Base-by-base conservation (phyloP, 2,329 filamentous ascomycete genomes). In the Pseudogymnoascus sp. region DNA sequence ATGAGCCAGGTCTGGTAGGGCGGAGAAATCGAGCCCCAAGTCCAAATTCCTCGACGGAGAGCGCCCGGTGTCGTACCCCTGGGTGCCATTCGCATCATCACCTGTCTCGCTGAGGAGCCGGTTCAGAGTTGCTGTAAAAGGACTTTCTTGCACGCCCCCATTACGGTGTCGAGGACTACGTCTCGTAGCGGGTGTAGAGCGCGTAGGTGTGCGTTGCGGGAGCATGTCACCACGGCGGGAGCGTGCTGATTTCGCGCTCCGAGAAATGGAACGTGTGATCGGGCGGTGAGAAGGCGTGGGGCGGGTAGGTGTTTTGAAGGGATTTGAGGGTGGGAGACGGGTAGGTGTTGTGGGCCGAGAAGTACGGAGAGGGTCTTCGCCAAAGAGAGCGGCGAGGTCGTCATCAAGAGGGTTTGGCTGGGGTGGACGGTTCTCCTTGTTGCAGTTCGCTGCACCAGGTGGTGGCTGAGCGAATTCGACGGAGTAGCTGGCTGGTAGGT, bases 401-500 rank as follows among this genome's bases (percentile, higher is more conserved):
- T 66, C 57, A 62, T 72, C 69, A 14, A 28, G 7, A 1, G 22
- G 41, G 7, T 47, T 28, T 2, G 60, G 61, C 32, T 68, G 65
- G 14, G 68, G 65, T 1, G 65, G 67, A 38, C 60, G 64, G 30
- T 72, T 71, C 61, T 72, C 70, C 47, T 71, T 72, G 4, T 57
- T 37, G 4, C 41, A 35, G 47, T 72, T 63, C 5, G 22, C 39
- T 18, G 9, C 16, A 39, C 11, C 22, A 18, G 14, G 35, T 7
- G 22, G 47, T n/a, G 34, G 54, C 7, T 16, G 16, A 34, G 73
- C 71, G 34, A 70, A 70, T 22, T 76, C 74, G 2, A 74, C 69
- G 14, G 73, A 68, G 3, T 77, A 75, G 62, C 79, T 77, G 41
- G 81, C 75, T 59, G 79, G 73, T 39, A 83, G 71, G 67, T 86